Conservation (phyloP, 1,139 yeast genomes). For the Entelexis paramagnoliae region DNA sequence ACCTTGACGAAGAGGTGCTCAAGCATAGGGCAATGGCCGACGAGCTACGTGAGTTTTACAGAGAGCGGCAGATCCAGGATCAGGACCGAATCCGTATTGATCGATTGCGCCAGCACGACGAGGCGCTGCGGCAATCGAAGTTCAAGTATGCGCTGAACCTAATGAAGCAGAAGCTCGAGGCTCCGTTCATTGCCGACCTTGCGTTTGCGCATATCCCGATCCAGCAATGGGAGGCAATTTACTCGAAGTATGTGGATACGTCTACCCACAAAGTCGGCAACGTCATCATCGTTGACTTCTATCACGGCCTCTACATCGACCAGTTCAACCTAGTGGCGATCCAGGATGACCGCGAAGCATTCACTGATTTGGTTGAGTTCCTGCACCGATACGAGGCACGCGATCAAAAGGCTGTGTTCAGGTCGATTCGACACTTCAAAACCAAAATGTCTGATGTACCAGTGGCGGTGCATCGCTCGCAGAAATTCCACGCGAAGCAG, state of each 20-base stretch:
- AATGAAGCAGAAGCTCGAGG: slow-evolving; percentile 18
- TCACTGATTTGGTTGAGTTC: slow-evolving; percentile 12
- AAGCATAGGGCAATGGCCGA: slow-evolving; percentile 10
- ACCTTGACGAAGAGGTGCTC: slow-evolving; percentile 6
- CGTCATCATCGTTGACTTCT: slow-evolving; percentile 20
- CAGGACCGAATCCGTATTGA: slow-evolving; percentile 20
- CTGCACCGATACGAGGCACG: slow-evolving; percentile 10
- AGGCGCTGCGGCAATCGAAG: slow-evolving; percentile 16
- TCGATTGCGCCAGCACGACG: slow-evolving; percentile 20
- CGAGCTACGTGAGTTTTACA: slow-evolving; percentile 15
- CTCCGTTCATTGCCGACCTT: slow-evolving; percentile 18
- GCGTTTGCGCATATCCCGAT: slow-evolving; percentile 21
- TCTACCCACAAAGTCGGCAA: slow-evolving; percentile 16
- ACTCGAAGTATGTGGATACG: slow-evolving; percentile 14
- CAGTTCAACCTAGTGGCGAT: slow-evolving; percentile 13
- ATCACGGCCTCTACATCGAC: slow-evolving; percentile 19
- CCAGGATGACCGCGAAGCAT: slow-evolving; percentile 15
- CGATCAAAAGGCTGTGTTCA: slow-evolving; percentile 15
- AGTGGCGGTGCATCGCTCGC: slow-evolving; percentile 9
- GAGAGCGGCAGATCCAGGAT: slow-evolving; percentile 16
- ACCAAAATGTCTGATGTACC: slow-evolving; percentile 8
- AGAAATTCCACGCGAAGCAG: slow-evolving; percentile 14
- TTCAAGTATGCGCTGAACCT: slow-evolving; percentile 16
- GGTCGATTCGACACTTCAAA: slow-evolving; percentile 11
- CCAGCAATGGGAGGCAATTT: slow-evolving; percentile 13